Conservation (phyloP, 169 alveolate genomes). For the Toxoplasma gondii region DNA sequence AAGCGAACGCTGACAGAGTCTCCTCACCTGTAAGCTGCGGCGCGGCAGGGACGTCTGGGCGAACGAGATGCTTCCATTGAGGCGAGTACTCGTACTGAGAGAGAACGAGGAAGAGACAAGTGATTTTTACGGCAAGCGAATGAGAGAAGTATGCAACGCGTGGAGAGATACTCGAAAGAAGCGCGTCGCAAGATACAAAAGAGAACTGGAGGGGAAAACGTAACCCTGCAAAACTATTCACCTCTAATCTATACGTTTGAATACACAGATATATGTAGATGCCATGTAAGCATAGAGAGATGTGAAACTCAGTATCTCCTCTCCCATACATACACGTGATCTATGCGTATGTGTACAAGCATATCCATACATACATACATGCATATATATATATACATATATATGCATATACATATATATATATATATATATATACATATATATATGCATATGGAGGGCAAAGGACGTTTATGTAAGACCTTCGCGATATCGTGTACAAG, state of each 20-base stretch:
- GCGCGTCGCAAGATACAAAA: too few relatives aligned
- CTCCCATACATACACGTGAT: too few relatives aligned
- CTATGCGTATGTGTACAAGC: not conserved
- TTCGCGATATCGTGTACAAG: too few relatives aligned
- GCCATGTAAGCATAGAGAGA: too few relatives aligned
- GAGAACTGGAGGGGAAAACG: too few relatives aligned
- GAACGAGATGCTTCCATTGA: conserved; percentile 77
- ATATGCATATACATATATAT: not conserved
- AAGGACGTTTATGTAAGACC: too few relatives aligned
- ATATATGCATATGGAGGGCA: not conserved
- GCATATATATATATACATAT: too few relatives aligned
- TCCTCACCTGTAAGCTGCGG: conserved; percentile 65
- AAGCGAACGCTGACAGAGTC: not conserved
- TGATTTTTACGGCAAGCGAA: not conserved
- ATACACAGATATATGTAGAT: too few relatives aligned
- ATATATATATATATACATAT: not conserved
- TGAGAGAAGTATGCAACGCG: not conserved
- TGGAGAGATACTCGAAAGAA: not conserved
- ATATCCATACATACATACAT: not conserved
- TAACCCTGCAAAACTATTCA: too few relatives aligned
- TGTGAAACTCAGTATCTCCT: too few relatives aligned
- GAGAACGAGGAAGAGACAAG: not conserved
- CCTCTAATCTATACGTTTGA: too few relatives aligned
- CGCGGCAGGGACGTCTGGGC: conserved; percentile 64
- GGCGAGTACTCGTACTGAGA: conserved; percentile 70